phyloP scores from a whole-genome alignment of 2,329 filamentous ascomycete genomes.

The Verticillium alfalfae region DNA sequence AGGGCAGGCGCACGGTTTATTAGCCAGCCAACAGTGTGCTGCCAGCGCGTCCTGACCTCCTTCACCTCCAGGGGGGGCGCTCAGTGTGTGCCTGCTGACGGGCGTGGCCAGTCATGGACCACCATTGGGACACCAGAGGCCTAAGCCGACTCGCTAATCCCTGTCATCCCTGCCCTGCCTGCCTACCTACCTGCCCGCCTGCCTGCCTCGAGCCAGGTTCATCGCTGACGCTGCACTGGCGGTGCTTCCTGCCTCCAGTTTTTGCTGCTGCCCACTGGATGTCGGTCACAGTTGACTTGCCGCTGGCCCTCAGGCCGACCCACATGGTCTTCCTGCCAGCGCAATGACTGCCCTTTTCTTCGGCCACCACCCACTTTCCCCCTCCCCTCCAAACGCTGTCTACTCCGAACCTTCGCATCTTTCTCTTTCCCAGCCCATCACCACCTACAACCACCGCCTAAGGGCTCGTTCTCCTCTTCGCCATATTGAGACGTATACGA shows the following conservation, averaged over 20 bases:
- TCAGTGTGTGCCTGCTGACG: conserved; percentile 3
- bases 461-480: conserved; percentile 4
- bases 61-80: neutral
- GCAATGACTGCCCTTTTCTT: conserved; percentile 17
- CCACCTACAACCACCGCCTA: neutral
- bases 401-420: conserved; percentile 17
- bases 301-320: conserved; percentile 3
- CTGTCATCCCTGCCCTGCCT: neutral
- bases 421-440: conserved; percentile 11
- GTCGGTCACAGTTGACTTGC: conserved; percentile 5
- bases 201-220: neutral
- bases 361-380: conserved; percentile 17
- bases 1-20: conserved; percentile 9
- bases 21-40: conserved; percentile 22
- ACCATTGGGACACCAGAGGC: conserved; percentile 1
- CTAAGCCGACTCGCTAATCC: neutral
- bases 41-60: conserved; percentile 10
- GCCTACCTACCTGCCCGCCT: neutral
- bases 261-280: conserved; percentile 2
- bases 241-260: neutral
- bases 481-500: conserved; percentile 3
- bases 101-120: conserved; percentile 2
- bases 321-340: conserved; percentile 1
- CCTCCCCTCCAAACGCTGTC: conserved; percentile 16
- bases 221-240: neutral